Conservation (phyloP, 225 moss, liverwort and hornwort genomes). For the Pseudoscleropodium purum region DNA sequence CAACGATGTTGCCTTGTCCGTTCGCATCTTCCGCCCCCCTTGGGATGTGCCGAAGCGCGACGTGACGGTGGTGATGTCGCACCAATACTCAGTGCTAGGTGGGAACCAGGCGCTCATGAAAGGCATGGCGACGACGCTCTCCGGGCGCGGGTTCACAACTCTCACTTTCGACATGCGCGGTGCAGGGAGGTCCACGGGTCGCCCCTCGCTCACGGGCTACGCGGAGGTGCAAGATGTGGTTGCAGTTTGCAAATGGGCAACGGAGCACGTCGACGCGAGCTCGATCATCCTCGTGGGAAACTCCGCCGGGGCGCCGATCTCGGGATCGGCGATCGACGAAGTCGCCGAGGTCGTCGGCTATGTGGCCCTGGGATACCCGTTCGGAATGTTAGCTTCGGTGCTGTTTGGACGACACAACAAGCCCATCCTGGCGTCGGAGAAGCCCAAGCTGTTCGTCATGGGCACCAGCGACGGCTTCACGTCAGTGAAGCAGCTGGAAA, state of each 20-base stretch:
- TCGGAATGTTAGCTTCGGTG: slow-evolving; percentile 76
- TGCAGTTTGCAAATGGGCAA: slow-evolving; percentile 80
- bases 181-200: slow-evolving; percentile 90
- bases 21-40: slow-evolving; percentile 58
- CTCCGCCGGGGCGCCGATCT: slow-evolving; percentile 95
- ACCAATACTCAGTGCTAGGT: slow-evolving; percentile 87
- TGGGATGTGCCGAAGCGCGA: slow-evolving; percentile 27
- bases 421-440: slow-evolving; percentile 54
- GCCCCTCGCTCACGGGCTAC: slow-evolving; percentile 74
- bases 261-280: slow-evolving; percentile 44
- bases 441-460: slow-evolving; percentile 97
- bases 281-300: slow-evolving; percentile 78
- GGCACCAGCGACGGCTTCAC: slow-evolving; percentile 96
- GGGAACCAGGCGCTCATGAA: slow-evolving; percentile 84
- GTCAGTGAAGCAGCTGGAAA: slow-evolving; percentile 88
- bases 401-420: slow-evolving; percentile 89
- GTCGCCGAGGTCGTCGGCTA: slow-evolving; percentile 72
- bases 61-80: slow-evolving; percentile 63
- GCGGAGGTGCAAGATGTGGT: slow-evolving; percentile 86
- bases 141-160: slow-evolving; percentile 58
- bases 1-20: slow-evolving; percentile 71
- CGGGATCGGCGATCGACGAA: slow-evolving; percentile 84
- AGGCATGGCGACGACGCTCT: slow-evolving; percentile 63
- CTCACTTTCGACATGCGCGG: slow-evolving; percentile 96
- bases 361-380: slow-evolving; percentile 83